These are phyloP conservation scores for Melanogaster broomeanus DNA, from an alignment of 768 basidiomycete genomes.

Conservation along the genomic window DNA sequence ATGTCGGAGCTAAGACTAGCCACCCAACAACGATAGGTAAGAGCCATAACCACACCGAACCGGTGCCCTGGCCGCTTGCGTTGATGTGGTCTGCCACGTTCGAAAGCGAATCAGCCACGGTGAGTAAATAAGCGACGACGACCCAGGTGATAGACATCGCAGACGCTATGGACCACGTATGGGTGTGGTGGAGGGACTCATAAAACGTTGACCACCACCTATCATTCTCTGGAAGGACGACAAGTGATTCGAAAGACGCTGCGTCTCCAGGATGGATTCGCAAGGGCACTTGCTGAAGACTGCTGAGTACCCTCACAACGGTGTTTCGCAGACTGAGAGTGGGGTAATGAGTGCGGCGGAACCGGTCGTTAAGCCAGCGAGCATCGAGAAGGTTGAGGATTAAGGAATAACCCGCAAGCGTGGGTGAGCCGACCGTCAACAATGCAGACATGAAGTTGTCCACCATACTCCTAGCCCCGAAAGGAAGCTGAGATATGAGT, in stretches of 20 bases:
- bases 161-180: conserved; percentile 43
- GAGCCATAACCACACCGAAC: conserved; percentile 47
- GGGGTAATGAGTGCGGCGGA: conserved; percentile 30
- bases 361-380: conserved; percentile 41
- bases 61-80: conserved; percentile 39
- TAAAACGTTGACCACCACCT: conserved; percentile 41
- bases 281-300: conserved; percentile 46
- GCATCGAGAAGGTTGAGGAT: conserved; percentile 43
- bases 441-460: conserved; percentile 45
- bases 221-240: conserved; percentile 44
- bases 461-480: conserved; percentile 39
- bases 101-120: conserved; percentile 15
- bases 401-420: conserved; percentile 47
- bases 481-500: conserved; percentile 50
- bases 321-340: conserved; percentile 1
- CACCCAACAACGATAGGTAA: conserved; percentile 42
- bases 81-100: conserved; percentile 22
- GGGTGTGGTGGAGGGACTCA: conserved; percentile 36
- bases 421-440: conserved; percentile 46
- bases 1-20: conserved; percentile 42
- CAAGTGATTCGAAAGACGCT: conserved; percentile 39
- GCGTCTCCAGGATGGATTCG: conserved; percentile 27
- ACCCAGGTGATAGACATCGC: conserved; percentile 45
- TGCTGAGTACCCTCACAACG: conserved; percentile 37
- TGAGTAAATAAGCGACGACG: conserved; percentile 39